Evolutionary conservation across 805 yeast species (phyloP), one percentile per base, ranked within the genome.

Genomic region (Pichia membranifaciens): DNA sequence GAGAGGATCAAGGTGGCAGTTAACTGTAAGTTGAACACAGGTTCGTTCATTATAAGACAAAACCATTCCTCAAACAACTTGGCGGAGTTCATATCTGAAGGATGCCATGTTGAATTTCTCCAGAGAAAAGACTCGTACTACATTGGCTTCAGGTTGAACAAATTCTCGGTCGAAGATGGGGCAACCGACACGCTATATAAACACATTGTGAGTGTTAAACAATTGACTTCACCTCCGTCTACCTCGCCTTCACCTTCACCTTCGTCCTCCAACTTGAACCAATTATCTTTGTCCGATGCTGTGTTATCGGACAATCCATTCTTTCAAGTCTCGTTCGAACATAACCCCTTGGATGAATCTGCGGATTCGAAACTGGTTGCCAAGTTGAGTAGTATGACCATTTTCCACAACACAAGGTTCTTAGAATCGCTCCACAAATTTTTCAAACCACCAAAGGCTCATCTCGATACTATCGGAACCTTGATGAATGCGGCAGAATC

Each of bases 401-500:
- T 95, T 16, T 88, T 84, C 59, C 91, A 93, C 64, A 90, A 91
- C 63, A 84, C 87, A n/a, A 75, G 72, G 38, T 86, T 93, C 54
- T 72, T 91, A 28, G 93, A 89, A 55, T 84, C 81, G 49, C 72
- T 93, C 43, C 73, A 77, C 15, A 67, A 64, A 49, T 91, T 95
- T 58, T 93, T 93, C 71, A 81, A 76, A 41, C 96, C 97, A 1
- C 96, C 96, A 18, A 81, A 80, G 50, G 80, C 80, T 23, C 95
- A 90, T 56, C 71, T 82, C 47, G 96, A 90, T 58, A 89, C 97
- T 0, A 80, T 93, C 20, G 91, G 89, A 33, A 93, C 93, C 9
- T 78, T 95, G 22, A 79, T 93, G 79, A 83, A 79, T 63, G 98
- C 96, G 1, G 99, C 99, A 0, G 96, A 90, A 52, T 87, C 90